A percentile compares a stretch with the other conserved stretches of the same genome.
Conservation (phyloP, 257 asterid genomes). For the Primulina tabacum region DNA sequence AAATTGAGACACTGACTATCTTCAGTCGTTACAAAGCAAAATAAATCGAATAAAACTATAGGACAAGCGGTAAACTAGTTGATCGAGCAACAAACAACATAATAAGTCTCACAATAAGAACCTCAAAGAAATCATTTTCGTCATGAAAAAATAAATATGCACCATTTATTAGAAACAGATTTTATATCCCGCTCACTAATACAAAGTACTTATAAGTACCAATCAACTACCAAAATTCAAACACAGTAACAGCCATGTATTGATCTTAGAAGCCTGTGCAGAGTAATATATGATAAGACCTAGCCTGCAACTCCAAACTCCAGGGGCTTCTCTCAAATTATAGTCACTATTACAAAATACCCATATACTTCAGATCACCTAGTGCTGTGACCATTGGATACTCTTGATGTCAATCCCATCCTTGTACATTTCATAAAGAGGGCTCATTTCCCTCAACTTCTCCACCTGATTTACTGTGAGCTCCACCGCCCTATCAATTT, state of each 20-base stretch:
- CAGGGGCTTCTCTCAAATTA: slow-evolving; percentile 12
- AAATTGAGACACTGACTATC: background rate
- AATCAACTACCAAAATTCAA: slow-evolving; percentile 11
- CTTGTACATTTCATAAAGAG: slow-evolving; percentile 91
- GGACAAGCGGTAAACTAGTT: background rate
- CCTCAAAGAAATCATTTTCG: background rate
- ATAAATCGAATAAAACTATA: background rate
- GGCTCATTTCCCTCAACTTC: slow-evolving; percentile 97
- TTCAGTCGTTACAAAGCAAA: background rate
- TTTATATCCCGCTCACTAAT: background rate
- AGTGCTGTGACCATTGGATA: slow-evolving; percentile 90
- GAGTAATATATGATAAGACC: background rate
- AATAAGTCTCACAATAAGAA: background rate
- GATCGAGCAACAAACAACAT: background rate
- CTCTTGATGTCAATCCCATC: slow-evolving; percentile 91
- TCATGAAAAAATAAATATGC: too few species aligned
- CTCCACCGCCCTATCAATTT: slow-evolving; percentile 81
- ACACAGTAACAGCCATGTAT: slow-evolving; percentile 18
- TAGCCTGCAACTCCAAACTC: slow-evolving; percentile 5
- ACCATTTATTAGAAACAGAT: background rate
- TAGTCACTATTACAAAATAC: slow-evolving; percentile 12
- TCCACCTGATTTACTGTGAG: slow-evolving; percentile 87
- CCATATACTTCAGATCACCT: slow-evolving; percentile 15
- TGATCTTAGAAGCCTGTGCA: slow-evolving; percentile 9
- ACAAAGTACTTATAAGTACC: background rate